Base-by-base conservation (phyloP, 1,284 basidiomycete genomes). In the Boletus semigastroideus region DNA sequence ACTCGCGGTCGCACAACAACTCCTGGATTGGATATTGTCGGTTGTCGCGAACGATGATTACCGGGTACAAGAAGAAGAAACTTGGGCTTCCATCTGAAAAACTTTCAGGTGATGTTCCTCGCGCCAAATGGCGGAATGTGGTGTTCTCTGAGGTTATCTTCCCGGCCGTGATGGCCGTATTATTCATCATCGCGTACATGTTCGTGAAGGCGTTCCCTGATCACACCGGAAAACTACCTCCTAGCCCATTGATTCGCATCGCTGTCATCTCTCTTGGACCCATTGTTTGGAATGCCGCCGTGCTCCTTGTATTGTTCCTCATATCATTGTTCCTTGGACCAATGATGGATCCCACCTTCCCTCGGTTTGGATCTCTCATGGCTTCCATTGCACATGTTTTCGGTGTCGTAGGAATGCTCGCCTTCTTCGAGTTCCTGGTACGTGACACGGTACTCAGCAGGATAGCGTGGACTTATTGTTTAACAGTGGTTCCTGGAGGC, bases 1-100 rank as follows among this genome's bases (percentile, higher is more conserved):
- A 98, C 74, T 96, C 94, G 46, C 82, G 92, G 20, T 92, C 92
- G n/a, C 94, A 97, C 73, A 90, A 84, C 66, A 98, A 96, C 72
- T 96, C 94, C 5, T 98, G 94, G 94, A 95, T 97, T 58, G 94
- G 94, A 0, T 98, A 97, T 73, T 98, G 94, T 70, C 90, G 94
- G 53, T 76, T 98, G 51, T 93, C 92, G 31, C 83, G 94, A 54
- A 98, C 94, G 11, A 89, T 93, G 81, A 94, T 98, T 67, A 98
- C 94, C 41, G 94, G 94, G 34, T 97, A 94, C 84, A 98, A 97
- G 82, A 92, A 92, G 77, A 96, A 98, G 81, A 85, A 86, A 62
- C 82, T 98, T 2, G 94, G 94, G 13, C 87, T 93, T 62, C 94
- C 94, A 7, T 96, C 94, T 1, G 94, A 97, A 72, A 96, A 96